A percentile compares a stretch with the other conserved stretches of the same genome.
Evolutionary conservation across 2,329 filamentous ascomycete genomes (phyloP).

Genomic region (Pseudogymnoascus sp.): DNA sequence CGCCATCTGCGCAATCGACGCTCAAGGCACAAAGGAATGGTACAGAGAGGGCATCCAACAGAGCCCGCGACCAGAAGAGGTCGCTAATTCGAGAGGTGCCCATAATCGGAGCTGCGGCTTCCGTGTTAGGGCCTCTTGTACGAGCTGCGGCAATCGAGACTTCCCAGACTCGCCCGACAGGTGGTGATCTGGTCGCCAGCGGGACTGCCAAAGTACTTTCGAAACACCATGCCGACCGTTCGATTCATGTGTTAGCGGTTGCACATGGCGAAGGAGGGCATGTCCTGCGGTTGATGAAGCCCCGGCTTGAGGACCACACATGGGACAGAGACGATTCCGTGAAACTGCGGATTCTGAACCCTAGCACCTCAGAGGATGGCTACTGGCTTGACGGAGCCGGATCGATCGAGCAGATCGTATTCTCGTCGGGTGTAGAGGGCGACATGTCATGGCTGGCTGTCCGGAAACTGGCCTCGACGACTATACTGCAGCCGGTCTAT

Average conservation of each 20-base stretch:
- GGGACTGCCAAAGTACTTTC: background rate
- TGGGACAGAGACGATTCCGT: conserved; percentile 22
- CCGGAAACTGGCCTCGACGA: conserved; percentile 32
- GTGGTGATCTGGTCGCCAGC: background rate
- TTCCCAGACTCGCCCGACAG: background rate
- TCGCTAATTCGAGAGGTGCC: background rate
- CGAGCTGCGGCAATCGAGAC: background rate
- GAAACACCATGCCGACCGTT: background rate
- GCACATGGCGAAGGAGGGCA: conserved; percentile 25
- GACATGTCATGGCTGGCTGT: conserved; percentile 37
- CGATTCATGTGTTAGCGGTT: conserved; percentile 20
- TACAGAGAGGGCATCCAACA: background rate
- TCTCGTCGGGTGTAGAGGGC: conserved; percentile 31
- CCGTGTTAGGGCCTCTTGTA: background rate
- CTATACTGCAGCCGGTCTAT: conserved; percentile 33
- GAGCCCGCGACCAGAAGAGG: background rate
- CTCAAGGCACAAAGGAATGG: conserved; percentile 5
- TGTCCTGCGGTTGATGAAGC: conserved; percentile 24
- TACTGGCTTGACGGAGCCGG: conserved; percentile 29
- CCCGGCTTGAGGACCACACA: conserved; percentile 19
- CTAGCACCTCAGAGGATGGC: conserved; percentile 19
- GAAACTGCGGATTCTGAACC: conserved; percentile 18
- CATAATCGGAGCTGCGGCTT: background rate
- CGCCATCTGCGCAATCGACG: conserved; percentile 18
- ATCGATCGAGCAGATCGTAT: conserved; percentile 40